Conservation (phyloP, 495 filamentous ascomycete species). For the Rhizodiscina lignyota region DNA sequence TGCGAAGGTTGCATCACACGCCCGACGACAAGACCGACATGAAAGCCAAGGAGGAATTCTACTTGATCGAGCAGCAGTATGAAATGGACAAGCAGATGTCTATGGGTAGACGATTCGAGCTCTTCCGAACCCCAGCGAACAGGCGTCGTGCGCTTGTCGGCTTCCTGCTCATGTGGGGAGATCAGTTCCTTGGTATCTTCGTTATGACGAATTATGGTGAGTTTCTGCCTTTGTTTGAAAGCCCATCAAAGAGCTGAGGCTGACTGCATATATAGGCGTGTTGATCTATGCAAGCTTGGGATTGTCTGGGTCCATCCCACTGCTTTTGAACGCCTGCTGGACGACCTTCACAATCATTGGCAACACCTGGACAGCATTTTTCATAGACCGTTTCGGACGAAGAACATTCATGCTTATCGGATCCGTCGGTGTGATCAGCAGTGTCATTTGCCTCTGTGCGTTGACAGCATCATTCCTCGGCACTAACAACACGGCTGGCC, state of each 20-base stretch:
- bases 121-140: constrained; percentile 23
- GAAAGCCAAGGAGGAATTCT: constrained; percentile 22
- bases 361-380: constrained; percentile 25
- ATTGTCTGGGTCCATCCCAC: constrained; percentile 23
- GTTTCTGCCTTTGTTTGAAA: not conserved
- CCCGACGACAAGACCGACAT: constrained; percentile 19
- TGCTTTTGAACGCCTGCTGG: constrained; percentile 27
- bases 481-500: constrained; percentile 24
- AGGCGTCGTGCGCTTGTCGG: constrained; percentile 25
- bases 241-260: too few species aligned
- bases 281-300: constrained; percentile 27
- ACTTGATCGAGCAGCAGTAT: constrained; percentile 23
- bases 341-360: constrained; percentile 26
- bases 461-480: constrained; percentile 24
- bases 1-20: constrained; percentile 16
- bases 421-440: constrained; percentile 19
- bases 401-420: constrained; percentile 26
- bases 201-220: not conserved
- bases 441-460: constrained; percentile 22
- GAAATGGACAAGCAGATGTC: constrained; percentile 18
- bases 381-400: constrained; percentile 25
- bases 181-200: not conserved
- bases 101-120: constrained; percentile 11
- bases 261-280: constrained; percentile 13
- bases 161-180: constrained; percentile 13